These are phyloP conservation scores for Blumeriella jaapii DNA, from an alignment of 2,329 filamentous ascomycete species.

Conservation along the genomic window DNA sequence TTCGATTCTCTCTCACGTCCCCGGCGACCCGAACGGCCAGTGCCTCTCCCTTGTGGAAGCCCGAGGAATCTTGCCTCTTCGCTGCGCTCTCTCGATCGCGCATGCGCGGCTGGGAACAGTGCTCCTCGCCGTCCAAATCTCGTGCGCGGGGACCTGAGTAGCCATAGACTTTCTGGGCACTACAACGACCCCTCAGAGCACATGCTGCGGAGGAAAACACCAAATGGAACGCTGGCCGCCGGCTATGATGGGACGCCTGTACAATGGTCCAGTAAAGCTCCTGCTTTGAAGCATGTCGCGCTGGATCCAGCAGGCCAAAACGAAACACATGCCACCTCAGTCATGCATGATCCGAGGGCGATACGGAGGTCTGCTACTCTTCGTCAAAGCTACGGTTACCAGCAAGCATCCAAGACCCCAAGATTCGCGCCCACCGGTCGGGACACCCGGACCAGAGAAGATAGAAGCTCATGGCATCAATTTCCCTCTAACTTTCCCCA, in stretches of 20 bases:
- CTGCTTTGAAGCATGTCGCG: conserved; percentile 73
- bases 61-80: conserved; percentile 19
- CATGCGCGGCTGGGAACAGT: conserved; percentile 21
- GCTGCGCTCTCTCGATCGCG: conserved; percentile 17
- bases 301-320: conserved; percentile 17
- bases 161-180: conserved; percentile 14
- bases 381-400: conserved; percentile 19
- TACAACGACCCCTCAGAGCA: conserved; percentile 45
- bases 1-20: conserved; percentile 17
- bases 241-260: conserved; percentile 79
- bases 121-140: conserved; percentile 11
- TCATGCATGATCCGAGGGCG: conserved; percentile 8
- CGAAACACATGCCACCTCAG: conserved; percentile 5
- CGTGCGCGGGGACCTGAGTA: conserved; percentile 5
- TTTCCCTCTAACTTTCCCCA: conserved; percentile 16
- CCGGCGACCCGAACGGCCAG: conserved; percentile 16
- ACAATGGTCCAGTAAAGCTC: conserved; percentile 61
- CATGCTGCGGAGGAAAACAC: conserved; percentile 81
- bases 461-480: conserved; percentile 2
- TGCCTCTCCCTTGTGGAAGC: conserved; percentile 22
- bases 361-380: conserved; percentile 14
- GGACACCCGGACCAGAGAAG: conserved; percentile 3
- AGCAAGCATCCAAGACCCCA: conserved; percentile 13
- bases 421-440: conserved; percentile 4
- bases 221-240: conserved; percentile 82